Percentiles rank a stretch among this genome's conserved stretches.
Conservation (phyloP, 371 early-diverging fungal genomes). For the Nematocida sp. region DNA sequence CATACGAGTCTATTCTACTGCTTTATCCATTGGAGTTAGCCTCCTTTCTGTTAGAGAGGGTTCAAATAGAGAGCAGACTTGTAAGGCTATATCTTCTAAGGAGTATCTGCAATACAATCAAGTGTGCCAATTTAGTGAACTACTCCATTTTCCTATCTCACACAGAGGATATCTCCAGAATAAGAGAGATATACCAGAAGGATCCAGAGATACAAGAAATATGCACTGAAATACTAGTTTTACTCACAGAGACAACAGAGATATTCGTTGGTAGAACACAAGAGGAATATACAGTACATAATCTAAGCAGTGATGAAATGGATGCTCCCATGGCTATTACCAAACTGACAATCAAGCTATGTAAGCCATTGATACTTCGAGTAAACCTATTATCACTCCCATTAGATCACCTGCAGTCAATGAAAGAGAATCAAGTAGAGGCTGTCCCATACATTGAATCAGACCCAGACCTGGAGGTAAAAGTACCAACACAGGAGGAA, state of each 20-base stretch:
- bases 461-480: not conserved
- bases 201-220: conserved; percentile 1
- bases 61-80: not conserved
- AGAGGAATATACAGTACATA: conserved; percentile 15
- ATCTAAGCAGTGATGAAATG: conserved; percentile 42
- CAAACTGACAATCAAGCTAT: conserved; percentile 3
- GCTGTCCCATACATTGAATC: not conserved
- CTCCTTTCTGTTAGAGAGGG: not conserved
- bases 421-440: not conserved
- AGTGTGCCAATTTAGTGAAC: conserved; percentile 25
- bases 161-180: not conserved
- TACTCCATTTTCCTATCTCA: not conserved
- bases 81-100: conserved; percentile 23
- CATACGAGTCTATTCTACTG: conserved; percentile 57
- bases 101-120: not conserved
- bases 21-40: conserved; percentile 1
- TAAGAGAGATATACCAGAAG: not conserved
- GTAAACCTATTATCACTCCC: not conserved
- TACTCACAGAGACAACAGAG: conserved; percentile 25
- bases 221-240: conserved; percentile 5
- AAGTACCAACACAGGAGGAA: not conserved
- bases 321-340: not conserved
- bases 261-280: not conserved
- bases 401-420: not conserved
- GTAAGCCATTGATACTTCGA: conserved; percentile 25